Evolutionary conservation across 805 yeast genomes (phyloP), one percentile per base, ranked within the genome.

Genomic region (Pichia rugopelliculosa): DNA sequence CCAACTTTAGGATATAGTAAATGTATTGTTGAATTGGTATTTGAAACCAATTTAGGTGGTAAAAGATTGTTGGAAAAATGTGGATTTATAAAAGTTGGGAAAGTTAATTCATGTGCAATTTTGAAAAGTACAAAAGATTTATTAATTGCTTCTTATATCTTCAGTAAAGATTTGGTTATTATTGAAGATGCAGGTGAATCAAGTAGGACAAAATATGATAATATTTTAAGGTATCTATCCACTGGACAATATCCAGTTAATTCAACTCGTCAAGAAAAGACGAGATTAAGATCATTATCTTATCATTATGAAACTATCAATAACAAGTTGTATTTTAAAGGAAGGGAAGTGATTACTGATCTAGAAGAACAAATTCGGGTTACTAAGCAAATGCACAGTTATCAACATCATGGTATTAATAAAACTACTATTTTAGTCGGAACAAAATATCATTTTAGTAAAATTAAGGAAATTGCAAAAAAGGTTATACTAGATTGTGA

Each of bases 391-490:
- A 67, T 79, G 20, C 99, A 91, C 61, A 60, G 74, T 53, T 44
- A 55, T 36, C 77, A 74, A 40, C 99, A 91, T 61, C 82, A 82
- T 12, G 98, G 98, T 11, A 88, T 91, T 53, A 91, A 91, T 67
- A 87, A 83, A 59, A 82, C 95, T 2, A 89, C 96, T 0, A 69
- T 91, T 0, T 67, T 76, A 17, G 77, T 93, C 17, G 77, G 90
- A 1, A 93, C 85, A 52, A 76, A 77, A 55, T 91, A 85, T 56
- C 95, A 88, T 63, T 91, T 98, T 97, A 78, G 88, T 1, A 77
- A 95, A 44, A 85, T 91, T 53, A 90, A 93, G 65, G 88, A 80
- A 48, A 87, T 96, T 0, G 96, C 87, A 1, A 81, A 85, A 1
- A 78, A 80, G 26, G 91, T 87, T 1, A 81, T 90, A 45, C 73